phyloP scores from a whole-genome alignment of 164 flowering plant species.

The Tinospora cordifolia region DNA sequence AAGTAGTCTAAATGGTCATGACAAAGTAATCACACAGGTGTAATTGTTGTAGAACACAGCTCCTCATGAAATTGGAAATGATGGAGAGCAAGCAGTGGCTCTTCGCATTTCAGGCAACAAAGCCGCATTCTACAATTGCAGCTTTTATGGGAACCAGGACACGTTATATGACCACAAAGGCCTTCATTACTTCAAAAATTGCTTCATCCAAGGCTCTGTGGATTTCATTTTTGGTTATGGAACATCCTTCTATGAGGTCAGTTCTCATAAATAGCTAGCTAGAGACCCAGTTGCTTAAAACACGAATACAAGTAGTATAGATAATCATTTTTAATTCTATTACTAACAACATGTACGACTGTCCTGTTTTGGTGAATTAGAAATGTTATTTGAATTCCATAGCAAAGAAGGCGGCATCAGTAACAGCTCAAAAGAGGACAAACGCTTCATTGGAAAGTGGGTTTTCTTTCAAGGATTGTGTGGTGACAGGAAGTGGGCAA shows the following conservation, averaged over 20 bases:
- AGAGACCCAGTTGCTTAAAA: too few relatives aligned
- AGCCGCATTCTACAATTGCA: conserved; percentile 60
- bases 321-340: too few relatives aligned
- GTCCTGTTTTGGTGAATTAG: conserved; percentile 20
- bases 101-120: conserved; percentile 54
- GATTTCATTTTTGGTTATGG: conserved; percentile 74
- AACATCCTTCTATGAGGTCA: conserved; percentile 57
- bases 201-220: conserved; percentile 71
- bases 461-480: conserved; percentile 55
- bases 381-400: conserved; percentile 53
- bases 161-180: conserved; percentile 69
- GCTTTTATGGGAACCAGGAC: conserved; percentile 61
- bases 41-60: conserved; percentile 64
- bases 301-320: too few relatives aligned
- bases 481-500: conserved; percentile 49
- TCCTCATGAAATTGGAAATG: conserved; percentile 32
- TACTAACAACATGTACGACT: too few relatives aligned
- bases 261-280: too few relatives aligned
- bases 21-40: too few relatives aligned
- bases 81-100: conserved; percentile 58
- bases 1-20: too few relatives aligned
- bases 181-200: conserved; percentile 55
- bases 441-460: conserved; percentile 41
- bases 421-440: conserved; percentile 62
- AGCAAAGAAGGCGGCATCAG: conserved; percentile 47